Evolutionary conservation across 495 filamentous ascomycete species (phyloP), one percentile per base, ranked within the genome.

Genomic region (Penicillium samsonianum): DNA sequence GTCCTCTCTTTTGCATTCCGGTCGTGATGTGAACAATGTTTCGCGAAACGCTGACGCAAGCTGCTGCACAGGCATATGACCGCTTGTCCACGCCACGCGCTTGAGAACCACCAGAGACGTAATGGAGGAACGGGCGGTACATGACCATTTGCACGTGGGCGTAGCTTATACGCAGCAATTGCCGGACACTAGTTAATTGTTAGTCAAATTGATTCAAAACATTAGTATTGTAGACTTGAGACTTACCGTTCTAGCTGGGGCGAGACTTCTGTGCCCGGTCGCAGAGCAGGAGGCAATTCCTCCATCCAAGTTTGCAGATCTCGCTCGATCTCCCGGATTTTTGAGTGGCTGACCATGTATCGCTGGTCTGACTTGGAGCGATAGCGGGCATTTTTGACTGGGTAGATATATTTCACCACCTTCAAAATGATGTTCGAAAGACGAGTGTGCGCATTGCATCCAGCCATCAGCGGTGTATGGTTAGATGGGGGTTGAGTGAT

Each of bases 61-160:
- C 90, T n/a, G 91, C 89, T 7, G 91, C 94, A 66, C 93, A 98
- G 30, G 88, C 90, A 70, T 93, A 97, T 14, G 90, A 90, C 38
- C 90, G 83, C 65, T 93, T 88, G 60, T 96, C 92, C 35, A 90
- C 78, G n/a, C 80, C 80, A 58, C 87, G 87, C 9, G 82, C 79
- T 55, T 83, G 81, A 22, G 84, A 76, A 20, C 84, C 83, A 31
- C 83, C 83, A 2, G 94, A 92, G 47, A 95, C 89, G 64, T 97
- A 98, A 72, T 98, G 94, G 25, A 98, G 77, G 65, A 98, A 98
- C 0, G 94, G 94, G 9, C 94, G 83, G 66, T 98, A 98, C 55
- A 98, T 85, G 69, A 97, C 87, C 83, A 97, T 89, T 69, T 98
- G 91, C 16, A 94, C 90, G 64, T 97, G 92, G 16, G 89, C 90